Evolutionary conservation across 331 rosid species (phyloP).

Genomic region (Dryas integrifolia): DNA sequence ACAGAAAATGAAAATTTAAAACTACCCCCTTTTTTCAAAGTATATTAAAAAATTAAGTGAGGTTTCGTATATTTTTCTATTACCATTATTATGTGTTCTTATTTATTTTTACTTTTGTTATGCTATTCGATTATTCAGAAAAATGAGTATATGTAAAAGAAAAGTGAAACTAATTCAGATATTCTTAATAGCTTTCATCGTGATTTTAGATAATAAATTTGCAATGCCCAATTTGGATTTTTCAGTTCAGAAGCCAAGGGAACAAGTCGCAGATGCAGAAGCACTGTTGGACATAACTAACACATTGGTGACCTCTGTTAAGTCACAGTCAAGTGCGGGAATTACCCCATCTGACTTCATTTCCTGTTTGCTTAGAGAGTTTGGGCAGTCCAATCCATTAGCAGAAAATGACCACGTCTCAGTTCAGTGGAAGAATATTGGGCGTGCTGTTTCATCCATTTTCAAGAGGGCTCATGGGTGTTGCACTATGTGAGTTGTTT

Average conservation of each 20-base stretch:
- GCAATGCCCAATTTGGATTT: neutral
- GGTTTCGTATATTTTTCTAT: neutral
- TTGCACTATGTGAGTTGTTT: constrained; percentile 56
- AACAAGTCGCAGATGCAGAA: constrained; percentile 88
- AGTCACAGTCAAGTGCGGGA: constrained; percentile 55
- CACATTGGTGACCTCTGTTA: constrained; percentile 52
- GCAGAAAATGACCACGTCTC: constrained; percentile 17
- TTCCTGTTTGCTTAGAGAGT: constrained; percentile 45
- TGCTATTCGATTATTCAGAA: neutral
- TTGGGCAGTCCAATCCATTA: constrained; percentile 27
- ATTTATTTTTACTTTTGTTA: neutral
- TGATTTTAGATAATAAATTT: neutral
- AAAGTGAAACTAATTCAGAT: neutral
- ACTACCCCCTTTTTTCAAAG: neutral
- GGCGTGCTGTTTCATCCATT: constrained; percentile 46
- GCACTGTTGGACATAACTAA: constrained; percentile 64
- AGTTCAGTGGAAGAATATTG: constrained; percentile 51
- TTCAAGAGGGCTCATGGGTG: constrained; percentile 58
- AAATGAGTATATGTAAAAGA: neutral
- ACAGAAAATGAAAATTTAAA: neutral
- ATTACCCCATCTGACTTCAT: constrained; percentile 69
- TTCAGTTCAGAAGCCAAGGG: constrained; percentile 79
- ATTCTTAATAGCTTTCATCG: too few species aligned
- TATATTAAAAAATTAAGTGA: neutral
- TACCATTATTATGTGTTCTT: neutral